Percentiles rank a stretch among this genome's conserved stretches.
These are phyloP conservation scores for Diaporthe vaccinii DNA, from an alignment of 2,329 filamentous ascomycete species.

Conservation along the genomic window DNA sequence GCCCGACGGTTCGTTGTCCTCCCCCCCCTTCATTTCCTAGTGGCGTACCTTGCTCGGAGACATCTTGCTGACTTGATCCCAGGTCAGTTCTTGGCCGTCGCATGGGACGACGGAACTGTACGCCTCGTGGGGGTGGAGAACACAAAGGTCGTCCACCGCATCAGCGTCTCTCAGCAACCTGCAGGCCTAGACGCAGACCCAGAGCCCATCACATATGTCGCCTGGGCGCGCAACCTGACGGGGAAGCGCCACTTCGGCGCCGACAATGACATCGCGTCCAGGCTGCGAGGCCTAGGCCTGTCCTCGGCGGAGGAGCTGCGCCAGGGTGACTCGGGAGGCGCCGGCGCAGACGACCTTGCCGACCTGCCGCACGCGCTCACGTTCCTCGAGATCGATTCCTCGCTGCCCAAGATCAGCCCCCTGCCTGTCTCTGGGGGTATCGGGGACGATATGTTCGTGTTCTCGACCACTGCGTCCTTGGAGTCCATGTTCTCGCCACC, in stretches of 20 bases:
- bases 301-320: constrained; percentile 43
- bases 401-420: constrained; percentile 81
- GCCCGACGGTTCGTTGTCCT: constrained; percentile 66
- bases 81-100: constrained; percentile 85
- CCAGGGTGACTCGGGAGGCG: constrained; percentile 29
- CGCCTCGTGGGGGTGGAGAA: constrained; percentile 84
- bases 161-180: constrained; percentile 60
- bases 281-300: constrained; percentile 47
- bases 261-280: constrained; percentile 44
- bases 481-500: constrained; percentile 77
- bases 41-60: background rate
- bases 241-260: constrained; percentile 46
- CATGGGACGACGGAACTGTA: constrained; percentile 85
- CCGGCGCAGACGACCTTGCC: constrained; percentile 49
- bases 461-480: constrained; percentile 77
- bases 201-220: constrained; percentile 64
- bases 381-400: constrained; percentile 81
- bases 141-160: constrained; percentile 83
- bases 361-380: constrained; percentile 81
- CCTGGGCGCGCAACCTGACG: constrained; percentile 64
- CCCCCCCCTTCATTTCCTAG: constrained; percentile 43
- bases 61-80: constrained; percentile 40
- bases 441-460: constrained; percentile 71
- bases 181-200: constrained; percentile 51
- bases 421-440: constrained; percentile 74